Base-by-base conservation (phyloP, 1,284 basidiomycete genomes). In the Peniophora sp. region DNA sequence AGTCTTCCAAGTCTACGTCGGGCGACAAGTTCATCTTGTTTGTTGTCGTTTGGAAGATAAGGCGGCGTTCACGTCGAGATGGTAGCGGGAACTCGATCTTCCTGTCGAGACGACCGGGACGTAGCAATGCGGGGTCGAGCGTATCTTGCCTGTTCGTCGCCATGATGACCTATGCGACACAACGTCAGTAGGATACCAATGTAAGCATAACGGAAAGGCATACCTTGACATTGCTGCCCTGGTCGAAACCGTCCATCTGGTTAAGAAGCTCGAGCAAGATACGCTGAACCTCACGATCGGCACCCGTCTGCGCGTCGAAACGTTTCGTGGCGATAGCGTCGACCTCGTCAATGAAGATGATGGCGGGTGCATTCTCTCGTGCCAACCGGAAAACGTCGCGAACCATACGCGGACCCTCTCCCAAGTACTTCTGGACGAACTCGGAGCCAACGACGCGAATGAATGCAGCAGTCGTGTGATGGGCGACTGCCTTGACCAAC, bases 171-270 rank as follows among this genome's bases (percentile, higher is more conserved):
- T 95, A 54, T 2, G 27, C n/a, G 48, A 35, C 19, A 24, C 34
- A 32, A 20, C 41, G 22, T 41, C 12, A 25, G n/a, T n/a, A 27
- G 3, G 44, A 16, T 50, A n/a, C 20, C 32, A 19, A 5, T 32
- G 17, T 25, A 27, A 19, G 12, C 14, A 36, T 3, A 43, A 39
- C 25, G 14, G 44, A n/a, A n/a, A 41, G 2, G 58, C 69, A 50
- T 64, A 92, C 94, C 83, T 99, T 99, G 66, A 99, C 97, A 62
- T 96, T 99, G 66, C 92, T 96, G 5, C 91, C 92, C 69, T 99
- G 97, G 69, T 99, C 97, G 71, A 99, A 99, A 57, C 97, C 97
- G 63, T 99, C 97, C 97, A 99, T 99, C 67, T 99, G 97, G 66
- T 97, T 99, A 55, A 99, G 77, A 55, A 99, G 72, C 67, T 99